Evolutionary conservation across 1,284 basidiomycete species (phyloP), one percentile per base, ranked within the genome.

Genomic region (Cronartium quercuum): DNA sequence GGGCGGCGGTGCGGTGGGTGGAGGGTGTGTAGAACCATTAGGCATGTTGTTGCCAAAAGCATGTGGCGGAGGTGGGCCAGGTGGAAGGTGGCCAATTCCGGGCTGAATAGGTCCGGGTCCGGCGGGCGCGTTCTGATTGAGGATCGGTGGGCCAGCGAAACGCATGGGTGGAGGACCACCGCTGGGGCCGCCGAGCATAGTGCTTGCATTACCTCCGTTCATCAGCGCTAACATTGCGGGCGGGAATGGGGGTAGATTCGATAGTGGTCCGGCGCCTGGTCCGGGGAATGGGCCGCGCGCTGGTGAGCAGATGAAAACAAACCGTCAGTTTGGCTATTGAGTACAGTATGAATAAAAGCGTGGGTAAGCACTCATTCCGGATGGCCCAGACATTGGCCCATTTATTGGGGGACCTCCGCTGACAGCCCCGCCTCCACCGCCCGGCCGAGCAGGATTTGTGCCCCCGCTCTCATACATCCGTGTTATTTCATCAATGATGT

Each of bases 401-500:
- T 55, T 55, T 29, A 64, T 73, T 41, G 69, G 69, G 18, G 47
- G n/a, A 0, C 62, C 69, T 51, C 35, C 34, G 57, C 41, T 24
- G 37, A 44, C 44, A 6, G 35, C 55, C 35, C 62, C 62, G 40
- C 60, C 44, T 24, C 47, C 62, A 42, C 61, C 60, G 58, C 58
- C 58, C 10, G 61, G 51, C 57, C 77, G 64, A 6, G 76, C 76
- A 24, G 76, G 69, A 4, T 76, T 77, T 7, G 70, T 65, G 21
- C 78, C 78, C 18, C 78, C 78, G 40, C 86, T 87, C 82, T 97
- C 92, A 82, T 96, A 97, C 57, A 90, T 88, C 63, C 89, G 88
- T 60, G 91, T 92, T 82, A 98, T 94, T 82, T 94, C 91, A 86
- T 98, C 94, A 81, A 97, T 94, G 82, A 96, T 92, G 79, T 85